Percentiles rank a stretch among this genome's conserved stretches.
Conservation (phyloP, 768 basidiomycete genomes). For the Leccinum boreale region DNA sequence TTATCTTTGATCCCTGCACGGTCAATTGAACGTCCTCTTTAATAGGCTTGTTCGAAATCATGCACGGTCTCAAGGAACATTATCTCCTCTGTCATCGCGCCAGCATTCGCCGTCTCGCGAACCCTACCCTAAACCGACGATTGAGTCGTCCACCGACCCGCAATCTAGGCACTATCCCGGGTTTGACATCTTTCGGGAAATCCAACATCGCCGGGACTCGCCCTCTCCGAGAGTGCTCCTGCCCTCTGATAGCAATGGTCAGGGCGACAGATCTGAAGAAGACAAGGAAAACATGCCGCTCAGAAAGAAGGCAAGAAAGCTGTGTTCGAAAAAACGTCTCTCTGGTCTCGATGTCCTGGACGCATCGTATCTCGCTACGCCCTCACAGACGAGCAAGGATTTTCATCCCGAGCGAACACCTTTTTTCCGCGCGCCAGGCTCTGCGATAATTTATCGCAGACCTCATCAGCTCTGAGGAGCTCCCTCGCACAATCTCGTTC, state of each 20-base stretch:
- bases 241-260: constrained; percentile 1
- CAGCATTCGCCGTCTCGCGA: constrained; percentile 13
- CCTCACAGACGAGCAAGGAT: constrained; percentile 8
- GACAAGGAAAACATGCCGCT: constrained; percentile 65
- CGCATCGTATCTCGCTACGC: neutral
- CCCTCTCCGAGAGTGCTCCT: neutral
- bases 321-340: constrained; percentile 23
- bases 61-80: constrained; percentile 4
- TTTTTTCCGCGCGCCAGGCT: constrained; percentile 13
- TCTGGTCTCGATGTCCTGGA: constrained; percentile 2
- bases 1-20: constrained; percentile 21
- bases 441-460: constrained; percentile 15
- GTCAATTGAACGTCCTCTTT: constrained; percentile 31
- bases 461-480: neutral
- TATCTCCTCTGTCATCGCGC: constrained; percentile 11
- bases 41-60: constrained; percentile 13
- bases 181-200: constrained; percentile 55
- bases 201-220: constrained; percentile 14
- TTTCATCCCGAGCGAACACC: constrained; percentile 13
- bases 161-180: constrained; percentile 67
- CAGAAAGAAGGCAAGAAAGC: constrained; percentile 44
- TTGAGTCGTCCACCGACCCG: constrained; percentile 42
- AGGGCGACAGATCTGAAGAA: constrained; percentile 24
- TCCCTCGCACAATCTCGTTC: neutral
- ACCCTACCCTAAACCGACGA: constrained; percentile 32